phyloP scores from a whole-genome alignment of 2,329 filamentous ascomycete species.

The Trichoderma sp. region DNA sequence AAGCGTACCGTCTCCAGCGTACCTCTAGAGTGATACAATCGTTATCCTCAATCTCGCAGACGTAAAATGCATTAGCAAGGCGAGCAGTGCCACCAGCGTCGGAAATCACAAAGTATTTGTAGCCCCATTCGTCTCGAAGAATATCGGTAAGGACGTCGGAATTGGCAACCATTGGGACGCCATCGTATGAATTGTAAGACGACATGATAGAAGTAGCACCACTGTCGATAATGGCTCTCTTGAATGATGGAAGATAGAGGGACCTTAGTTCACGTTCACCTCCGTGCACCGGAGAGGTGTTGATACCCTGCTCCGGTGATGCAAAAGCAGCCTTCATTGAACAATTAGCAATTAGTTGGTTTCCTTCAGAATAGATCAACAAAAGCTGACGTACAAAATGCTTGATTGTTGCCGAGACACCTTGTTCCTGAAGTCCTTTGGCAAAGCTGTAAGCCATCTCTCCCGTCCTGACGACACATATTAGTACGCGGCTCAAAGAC shows the following conservation, averaged over 20 bases:
- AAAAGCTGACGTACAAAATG: not conserved
- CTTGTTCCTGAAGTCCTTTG: slow-evolving; percentile 5
- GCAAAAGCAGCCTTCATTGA: not conserved
- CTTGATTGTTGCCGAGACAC: not conserved
- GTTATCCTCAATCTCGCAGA: not conserved
- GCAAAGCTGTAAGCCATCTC: slow-evolving; percentile 12
- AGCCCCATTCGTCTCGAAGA: not conserved
- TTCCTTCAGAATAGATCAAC: not conserved
- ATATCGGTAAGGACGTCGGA: not conserved
- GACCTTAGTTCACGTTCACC: slow-evolving; percentile 1
- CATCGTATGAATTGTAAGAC: slow-evolving; percentile 11
- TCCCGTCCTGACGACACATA: not conserved
- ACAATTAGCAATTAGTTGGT: not conserved
- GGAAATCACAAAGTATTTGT: not conserved
- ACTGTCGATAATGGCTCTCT: slow-evolving; percentile 9
- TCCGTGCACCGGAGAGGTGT: slow-evolving; percentile 2
- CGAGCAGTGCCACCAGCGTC: slow-evolving; percentile 12
- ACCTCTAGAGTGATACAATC: slow-evolving; percentile 12
- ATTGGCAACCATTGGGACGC: not conserved
- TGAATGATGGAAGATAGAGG: not conserved
- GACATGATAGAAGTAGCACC: slow-evolving; percentile 13
- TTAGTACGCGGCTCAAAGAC: not conserved
- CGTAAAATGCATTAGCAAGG: not conserved
- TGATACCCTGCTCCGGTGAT: not conserved
- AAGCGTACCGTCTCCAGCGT: not conserved